phyloP scores from a whole-genome alignment of 495 filamentous ascomycete species.

The Penicillium canescens region DNA sequence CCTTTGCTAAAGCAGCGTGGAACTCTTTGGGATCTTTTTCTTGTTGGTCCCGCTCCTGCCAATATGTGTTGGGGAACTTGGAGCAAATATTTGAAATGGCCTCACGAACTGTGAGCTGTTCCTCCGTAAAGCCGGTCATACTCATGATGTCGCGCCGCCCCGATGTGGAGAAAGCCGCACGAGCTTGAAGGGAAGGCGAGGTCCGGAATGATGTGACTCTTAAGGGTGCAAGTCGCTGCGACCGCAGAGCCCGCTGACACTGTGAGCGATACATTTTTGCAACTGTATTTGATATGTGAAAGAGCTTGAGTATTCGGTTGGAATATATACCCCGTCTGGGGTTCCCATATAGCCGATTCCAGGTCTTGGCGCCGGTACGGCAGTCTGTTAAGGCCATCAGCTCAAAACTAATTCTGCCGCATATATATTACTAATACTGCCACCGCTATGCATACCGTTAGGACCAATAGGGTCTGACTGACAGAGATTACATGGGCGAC shows the following conservation, averaged over 20 bases:
- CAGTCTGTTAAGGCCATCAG: no score
- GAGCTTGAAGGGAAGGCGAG: background rate
- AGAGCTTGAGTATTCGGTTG: background rate
- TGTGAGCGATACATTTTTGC: constrained; percentile 19
- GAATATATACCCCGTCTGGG: constrained; percentile 6
- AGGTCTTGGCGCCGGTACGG: constrained; percentile 3
- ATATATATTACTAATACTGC: no score
- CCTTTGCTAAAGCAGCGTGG: constrained; percentile 71
- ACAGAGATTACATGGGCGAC: no score
- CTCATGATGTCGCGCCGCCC: constrained; percentile 59
- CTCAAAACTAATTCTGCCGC: no score
- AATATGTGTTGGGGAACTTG: constrained; percentile 64
- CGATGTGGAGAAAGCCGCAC: constrained; percentile 32
- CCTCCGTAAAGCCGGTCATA: constrained; percentile 67
- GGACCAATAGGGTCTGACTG: no score
- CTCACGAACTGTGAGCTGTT: constrained; percentile 70
- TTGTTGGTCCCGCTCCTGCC: constrained; percentile 67
- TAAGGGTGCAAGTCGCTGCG: background rate
- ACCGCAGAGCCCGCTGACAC: constrained; percentile 11
- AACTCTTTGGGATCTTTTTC: constrained; percentile 71
- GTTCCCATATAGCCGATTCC: constrained; percentile 7
- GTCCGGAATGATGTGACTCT: constrained; percentile 1
- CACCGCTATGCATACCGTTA: no score
- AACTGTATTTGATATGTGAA: background rate
- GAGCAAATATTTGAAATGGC: constrained; percentile 68